Evolutionary conservation across 306 rosid species (phyloP), one percentile per base, ranked within the genome.

Genomic region (Acmispon strigosus): DNA sequence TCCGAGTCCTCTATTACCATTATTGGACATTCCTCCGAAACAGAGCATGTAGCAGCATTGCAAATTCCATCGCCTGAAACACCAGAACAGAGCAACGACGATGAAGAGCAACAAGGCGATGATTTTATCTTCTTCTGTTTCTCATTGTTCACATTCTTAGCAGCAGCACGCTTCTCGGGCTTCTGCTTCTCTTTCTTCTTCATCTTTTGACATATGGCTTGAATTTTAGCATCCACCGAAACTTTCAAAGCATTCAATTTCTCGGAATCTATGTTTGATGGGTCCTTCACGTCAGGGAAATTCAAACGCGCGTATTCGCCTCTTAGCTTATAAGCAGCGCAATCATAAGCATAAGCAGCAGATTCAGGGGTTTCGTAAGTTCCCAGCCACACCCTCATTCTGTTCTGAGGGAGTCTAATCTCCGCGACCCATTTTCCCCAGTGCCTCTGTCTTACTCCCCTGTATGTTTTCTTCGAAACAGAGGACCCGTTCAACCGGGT

Each of bases 351-450:
- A 15, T 86, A 95, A 2, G 99, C 99, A 0, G 99, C 99, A 13
- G 97, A 86, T 82, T 95, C 99, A 0, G 97, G 92, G 0, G 96
- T 82, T 34, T 91, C 97, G 10, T 91, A 95, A 1, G 99, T 95
- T 0, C 99, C 99, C 24, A 95, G 76, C 99, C 99, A 95, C 20
- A 91, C 92, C 70, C 99, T 83, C 97, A 91, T 86, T 76, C 99
- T 81, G 72, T 95, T 95, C 83, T 95, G 99, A 6, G 99, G 99
- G 10, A 95, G 91, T 62, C 99, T 81, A 27, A 95, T 95, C 67
- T 95, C 99, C 0, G 99, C 99, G 0, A 95, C 99, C 99, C 99
- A 95, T 84, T 95, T 95, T 15, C 97, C 99, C 99, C 99, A 95
- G 52, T 95, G 96, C 66, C 99, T 91, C 92, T 95, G 97, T 12